Evolutionary conservation across 805 yeast genomes (phyloP), one percentile per base, ranked within the genome.

Genomic region (Zygoascus tannicola): DNA sequence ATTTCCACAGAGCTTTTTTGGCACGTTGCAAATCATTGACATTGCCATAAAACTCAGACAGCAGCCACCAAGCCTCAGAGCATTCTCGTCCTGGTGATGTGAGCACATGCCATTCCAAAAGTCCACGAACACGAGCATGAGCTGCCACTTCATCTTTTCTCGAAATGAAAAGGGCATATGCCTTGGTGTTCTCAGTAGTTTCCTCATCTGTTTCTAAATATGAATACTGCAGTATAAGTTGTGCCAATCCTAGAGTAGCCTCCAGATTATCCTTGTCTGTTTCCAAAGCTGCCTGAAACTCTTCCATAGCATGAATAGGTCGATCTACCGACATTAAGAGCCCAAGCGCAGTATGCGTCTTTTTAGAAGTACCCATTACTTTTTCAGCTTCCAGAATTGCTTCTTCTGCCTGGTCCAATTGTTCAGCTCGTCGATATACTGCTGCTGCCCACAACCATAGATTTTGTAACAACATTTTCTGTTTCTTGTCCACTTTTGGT

Each of bases 391-490:
- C 95, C 5, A 72, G 69, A 3, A 86, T 70, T 38, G 94, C 81
- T 46, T 74, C 78, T 53, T 78, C 78, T 1, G 88, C 77, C 43
- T 85, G 94, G 2, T 66, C 70, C 1, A 64, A 50, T 33, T 74
- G 59, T 1, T 74, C 78, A 4, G 74, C 69, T 46, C 74, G 73
- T 53, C 74, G 64, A 56, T 85, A 86, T 22, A 85, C 63, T 32
- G 72, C 70, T 0, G 86, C 71, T 0, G 85, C 71, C 75, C 86
- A 76, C 40, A 87, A 58, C 95, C 96, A 87, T 20, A 85, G 56
- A 28, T 69, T 32, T 22, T 50, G 40, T 22, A 48, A 32, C 3
- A 53, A 33, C 68, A 53, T 80, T 85, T 38, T 79, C 56, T 7
- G 76, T 12, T n/a, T 35, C 19, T 35, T n/a, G n/a, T n/a, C n/a